Percentiles rank a stretch among this genome's conserved stretches.
Evolutionary conservation across 805 yeast species (phyloP).

Genomic region (Candida rishiriensis): DNA sequence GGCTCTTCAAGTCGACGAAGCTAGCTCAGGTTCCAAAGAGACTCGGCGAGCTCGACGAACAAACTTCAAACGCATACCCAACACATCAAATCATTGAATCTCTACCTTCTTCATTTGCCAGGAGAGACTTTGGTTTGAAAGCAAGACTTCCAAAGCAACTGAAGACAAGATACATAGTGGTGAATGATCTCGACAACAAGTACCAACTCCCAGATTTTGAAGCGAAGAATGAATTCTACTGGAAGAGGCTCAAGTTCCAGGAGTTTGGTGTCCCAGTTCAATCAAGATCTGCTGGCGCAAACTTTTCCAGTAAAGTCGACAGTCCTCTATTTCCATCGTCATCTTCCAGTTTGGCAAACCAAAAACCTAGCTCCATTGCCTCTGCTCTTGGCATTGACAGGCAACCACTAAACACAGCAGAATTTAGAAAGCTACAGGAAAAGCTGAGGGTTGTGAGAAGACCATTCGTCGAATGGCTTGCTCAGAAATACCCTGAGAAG

Average conservation of each 20-base stretch:
- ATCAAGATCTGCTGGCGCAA: constrained; percentile 8
- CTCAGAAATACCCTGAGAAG: constrained; percentile 44
- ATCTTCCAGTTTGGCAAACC: constrained; percentile 5
- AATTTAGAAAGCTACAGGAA: constrained; percentile 28
- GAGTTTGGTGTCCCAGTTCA: constrained; percentile 56
- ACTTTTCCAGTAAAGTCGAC: constrained; percentile 3
- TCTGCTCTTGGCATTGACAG: constrained; percentile 20
- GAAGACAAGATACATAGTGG: constrained; percentile 54
- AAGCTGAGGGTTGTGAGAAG: constrained; percentile 43
- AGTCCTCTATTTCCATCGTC: constrained; percentile 36
- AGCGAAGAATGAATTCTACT: constrained; percentile 52
- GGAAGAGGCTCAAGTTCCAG: constrained; percentile 61
- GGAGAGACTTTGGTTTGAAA: constrained; percentile 78
- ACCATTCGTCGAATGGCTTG: constrained; percentile 53
- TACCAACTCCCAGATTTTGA: constrained; percentile 71
- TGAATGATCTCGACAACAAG: constrained; percentile 62
- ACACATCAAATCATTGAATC: constrained; percentile 73
- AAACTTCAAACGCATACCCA: constrained; percentile 38
- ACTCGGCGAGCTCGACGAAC: constrained; percentile 22
- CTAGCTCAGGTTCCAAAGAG: constrained; percentile 32
- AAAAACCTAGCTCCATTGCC: constrained; percentile 25
- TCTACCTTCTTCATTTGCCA: constrained; percentile 53
- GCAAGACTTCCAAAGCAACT: constrained; percentile 60
- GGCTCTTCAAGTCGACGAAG: constrained; percentile 27
- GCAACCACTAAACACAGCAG: constrained; percentile 17